Base-by-base conservation (phyloP, 192 early-diverging fungal species). In the Coemansia sp. region DNA sequence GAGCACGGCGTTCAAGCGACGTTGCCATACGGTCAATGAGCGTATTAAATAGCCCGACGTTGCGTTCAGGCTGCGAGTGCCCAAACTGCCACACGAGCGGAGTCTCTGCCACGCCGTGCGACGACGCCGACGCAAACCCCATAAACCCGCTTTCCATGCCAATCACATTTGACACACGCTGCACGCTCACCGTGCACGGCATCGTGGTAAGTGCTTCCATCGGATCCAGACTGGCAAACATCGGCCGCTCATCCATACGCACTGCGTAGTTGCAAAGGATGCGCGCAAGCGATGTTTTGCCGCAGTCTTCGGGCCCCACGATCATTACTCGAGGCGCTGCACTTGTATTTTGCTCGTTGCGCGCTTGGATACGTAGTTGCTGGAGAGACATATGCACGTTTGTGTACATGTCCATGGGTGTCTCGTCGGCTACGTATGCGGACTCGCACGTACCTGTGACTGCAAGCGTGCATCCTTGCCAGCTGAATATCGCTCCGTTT, bases 71-170 rank as follows among this genome's bases (percentile, higher is more conserved):
- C 20, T 80, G 82, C 15, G 87, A 71, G 59, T 91, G 90, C 31
- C 97, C 97, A 77, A 92, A 98, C 74, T 97, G 97, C 66, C 90
- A 94, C 10, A 87, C 89, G 10, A 97, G 57, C 20, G 97, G 95
- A 60, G 89, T 86, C 2, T 85, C 89, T 0, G 86, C 82, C 10
- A 81, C 85, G 42, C 85, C 87, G 34, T 82, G 82, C 6, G 84
- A 86, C 5, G 85, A 83, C 8, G 87, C 86, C 38, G 85, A 84
- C 14, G 87, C 85, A 19, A 63, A 64, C 21, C 71, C 68, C 67
- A 74, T 40, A 64, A 98, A 90, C 9, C 90, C 88, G 52, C 88
- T 86, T 60, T 98, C 95, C 4, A 90, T 82, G 62, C 95, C 95
- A 26, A 99, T 83, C 21, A 90, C 85, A 21, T 91, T 85, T 21